phyloP scores from a whole-genome alignment of 306 rosid species.

The Sophora flavescens region DNA sequence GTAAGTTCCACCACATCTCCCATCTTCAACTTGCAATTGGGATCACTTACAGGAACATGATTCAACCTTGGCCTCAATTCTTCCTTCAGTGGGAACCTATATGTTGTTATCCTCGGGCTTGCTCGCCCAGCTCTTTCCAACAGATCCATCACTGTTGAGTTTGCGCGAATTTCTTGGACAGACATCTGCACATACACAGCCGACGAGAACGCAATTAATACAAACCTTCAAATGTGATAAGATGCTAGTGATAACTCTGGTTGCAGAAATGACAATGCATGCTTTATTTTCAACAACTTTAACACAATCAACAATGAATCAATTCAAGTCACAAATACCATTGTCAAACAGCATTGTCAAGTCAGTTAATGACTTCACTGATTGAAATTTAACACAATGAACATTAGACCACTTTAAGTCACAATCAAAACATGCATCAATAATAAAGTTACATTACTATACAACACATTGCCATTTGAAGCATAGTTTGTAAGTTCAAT shows the following conservation, averaged over 20 bases:
- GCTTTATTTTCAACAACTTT: neutral
- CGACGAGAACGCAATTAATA: neutral
- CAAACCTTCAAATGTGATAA: constrained; percentile 10
- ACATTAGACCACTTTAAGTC: neutral
- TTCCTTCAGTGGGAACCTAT: constrained; percentile 86
- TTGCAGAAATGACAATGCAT: constrained; percentile 17
- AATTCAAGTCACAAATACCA: neutral
- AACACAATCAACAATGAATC: neutral
- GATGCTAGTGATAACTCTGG: neutral
- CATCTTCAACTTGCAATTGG: constrained; percentile 84
- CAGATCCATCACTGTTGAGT: constrained; percentile 75
- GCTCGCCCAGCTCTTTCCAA: constrained; percentile 77
- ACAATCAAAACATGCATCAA: neutral
- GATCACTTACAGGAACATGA: constrained; percentile 72
- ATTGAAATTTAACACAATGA: neutral
- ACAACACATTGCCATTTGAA: neutral
- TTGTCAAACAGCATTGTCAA: too few species aligned
- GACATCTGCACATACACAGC: constrained; percentile 77
- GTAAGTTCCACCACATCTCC: constrained; percentile 94
- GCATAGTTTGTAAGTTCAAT: neutral
- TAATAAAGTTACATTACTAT: too few species aligned
- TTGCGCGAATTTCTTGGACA: constrained; percentile 87
- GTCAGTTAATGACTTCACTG: too few species aligned
- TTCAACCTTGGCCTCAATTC: constrained; percentile 94
- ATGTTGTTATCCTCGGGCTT: constrained; percentile 70